phyloP scores from a whole-genome alignment of 1,284 basidiomycete species.

The Exobasidium rhododendri region DNA sequence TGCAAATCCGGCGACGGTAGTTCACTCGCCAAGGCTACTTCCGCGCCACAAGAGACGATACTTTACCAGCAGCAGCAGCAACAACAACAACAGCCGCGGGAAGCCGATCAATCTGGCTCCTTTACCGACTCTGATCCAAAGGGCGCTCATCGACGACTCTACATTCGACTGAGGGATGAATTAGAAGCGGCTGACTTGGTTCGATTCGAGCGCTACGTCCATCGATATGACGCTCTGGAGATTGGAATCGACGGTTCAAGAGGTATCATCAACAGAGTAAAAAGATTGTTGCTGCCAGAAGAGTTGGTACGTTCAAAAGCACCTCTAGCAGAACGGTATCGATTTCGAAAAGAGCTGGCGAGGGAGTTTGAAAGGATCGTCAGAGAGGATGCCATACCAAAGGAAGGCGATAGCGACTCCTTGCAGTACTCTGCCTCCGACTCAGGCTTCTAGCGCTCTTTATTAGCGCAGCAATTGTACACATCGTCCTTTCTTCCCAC shows the following conservation, averaged over 20 bases:
- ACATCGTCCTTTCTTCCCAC: too few species aligned
- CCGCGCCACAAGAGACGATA: background rate
- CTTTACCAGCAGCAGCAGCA: background rate
- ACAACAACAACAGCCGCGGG: background rate
- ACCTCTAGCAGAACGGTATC: constrained; percentile 32
- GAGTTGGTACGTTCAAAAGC: constrained; percentile 11
- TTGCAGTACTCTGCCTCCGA: too few species aligned
- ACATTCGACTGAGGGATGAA: constrained; percentile 37
- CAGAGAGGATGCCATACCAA: constrained; percentile 14
- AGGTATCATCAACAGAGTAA: constrained; percentile 45
- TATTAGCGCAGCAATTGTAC: too few species aligned
- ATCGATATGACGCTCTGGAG: constrained; percentile 45
- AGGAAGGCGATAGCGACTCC: background rate
- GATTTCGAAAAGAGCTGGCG: constrained; percentile 36
- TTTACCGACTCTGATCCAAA: constrained; percentile 8
- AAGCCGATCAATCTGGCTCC: background rate
- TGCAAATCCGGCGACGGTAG: background rate
- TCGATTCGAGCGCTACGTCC: constrained; percentile 43
- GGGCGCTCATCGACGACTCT: constrained; percentile 30
- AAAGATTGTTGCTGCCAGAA: constrained; percentile 31
- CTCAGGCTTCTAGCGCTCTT: too few species aligned
- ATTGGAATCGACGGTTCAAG: constrained; percentile 42
- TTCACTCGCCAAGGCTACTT: background rate
- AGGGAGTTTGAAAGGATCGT: constrained; percentile 46
- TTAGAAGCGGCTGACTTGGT: constrained; percentile 31